phyloP scores from a whole-genome alignment of 345 rosid genomes.

The Kandelia obovata region DNA sequence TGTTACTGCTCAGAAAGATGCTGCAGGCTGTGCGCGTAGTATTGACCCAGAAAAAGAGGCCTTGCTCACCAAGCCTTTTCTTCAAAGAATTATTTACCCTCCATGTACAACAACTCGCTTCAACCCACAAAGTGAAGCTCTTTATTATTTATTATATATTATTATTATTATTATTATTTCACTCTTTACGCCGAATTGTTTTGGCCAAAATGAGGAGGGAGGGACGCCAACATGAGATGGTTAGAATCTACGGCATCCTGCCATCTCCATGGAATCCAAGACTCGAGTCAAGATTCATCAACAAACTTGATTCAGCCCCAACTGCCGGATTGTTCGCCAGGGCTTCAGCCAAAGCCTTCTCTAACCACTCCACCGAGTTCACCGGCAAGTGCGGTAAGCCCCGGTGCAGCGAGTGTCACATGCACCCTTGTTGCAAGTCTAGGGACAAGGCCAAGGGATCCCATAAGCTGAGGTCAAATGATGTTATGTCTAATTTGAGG shows the following conservation, averaged over 20 bases:
- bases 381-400: conserved; percentile 50
- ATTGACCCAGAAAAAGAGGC: not conserved
- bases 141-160: too few relatives aligned
- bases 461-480: conserved; percentile 46
- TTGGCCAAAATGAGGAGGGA: conserved; percentile 53
- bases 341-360: conserved; percentile 40
- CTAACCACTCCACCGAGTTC: conserved; percentile 69
- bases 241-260: conserved; percentile 45
- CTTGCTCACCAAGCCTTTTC: not conserved
- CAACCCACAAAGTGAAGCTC: not conserved
- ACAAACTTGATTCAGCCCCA: conserved; percentile 36
- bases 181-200: not conserved
- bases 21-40: not conserved
- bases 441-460: conserved; percentile 56
- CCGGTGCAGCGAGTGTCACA: conserved; percentile 42
- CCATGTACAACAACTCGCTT: conserved; percentile 1
- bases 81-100: not conserved
- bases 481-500: conserved; percentile 33
- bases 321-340: conserved; percentile 42
- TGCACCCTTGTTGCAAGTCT: conserved; percentile 46
- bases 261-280: conserved; percentile 45
- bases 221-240: conserved; percentile 66
- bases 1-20: too few relatives aligned
- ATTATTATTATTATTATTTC: not conserved
- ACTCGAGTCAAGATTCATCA: conserved; percentile 29